Evolutionary conservation across 1,284 basidiomycete species (phyloP).

Genomic region (Leccinum griseonigrum): DNA sequence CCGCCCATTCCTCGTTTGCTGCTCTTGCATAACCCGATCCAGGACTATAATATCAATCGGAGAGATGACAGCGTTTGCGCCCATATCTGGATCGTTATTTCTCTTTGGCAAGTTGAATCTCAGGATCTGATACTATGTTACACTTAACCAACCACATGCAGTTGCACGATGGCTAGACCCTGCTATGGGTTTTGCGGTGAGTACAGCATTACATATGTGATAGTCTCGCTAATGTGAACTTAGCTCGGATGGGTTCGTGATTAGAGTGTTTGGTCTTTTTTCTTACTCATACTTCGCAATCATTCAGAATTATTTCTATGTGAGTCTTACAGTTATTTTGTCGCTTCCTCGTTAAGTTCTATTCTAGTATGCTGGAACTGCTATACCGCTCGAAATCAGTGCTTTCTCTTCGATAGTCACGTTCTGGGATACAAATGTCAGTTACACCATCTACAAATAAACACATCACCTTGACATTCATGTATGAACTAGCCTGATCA

Average conservation of each 20-base stretch:
- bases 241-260: conserved; percentile 48
- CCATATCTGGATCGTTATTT: conserved; percentile 35
- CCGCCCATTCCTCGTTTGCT: no score
- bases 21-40: conserved; percentile 1
- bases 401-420: conserved; percentile 72
- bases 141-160: conserved; percentile 18
- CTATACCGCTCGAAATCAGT: conserved; percentile 72
- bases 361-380: conserved; percentile 40
- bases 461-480: not conserved
- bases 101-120: no score
- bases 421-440: conserved; percentile 72
- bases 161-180: conserved; percentile 76
- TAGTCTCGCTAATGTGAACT: not conserved
- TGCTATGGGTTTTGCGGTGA: conserved; percentile 65
- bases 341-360: not conserved
- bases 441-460: conserved; percentile 13
- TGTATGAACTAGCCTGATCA: conserved; percentile 41
- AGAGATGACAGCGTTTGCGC: conserved; percentile 71
- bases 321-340: conserved; percentile 2
- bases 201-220: conserved; percentile 18
- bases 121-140: not conserved
- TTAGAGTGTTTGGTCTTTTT: not conserved
- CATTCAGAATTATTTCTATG: conserved; percentile 25
- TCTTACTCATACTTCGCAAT: conserved; percentile 3
- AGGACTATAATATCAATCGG: conserved; percentile 64